Evolutionary conservation across 345 rosid species (phyloP).

Genomic region (Brassica juncea): DNA sequence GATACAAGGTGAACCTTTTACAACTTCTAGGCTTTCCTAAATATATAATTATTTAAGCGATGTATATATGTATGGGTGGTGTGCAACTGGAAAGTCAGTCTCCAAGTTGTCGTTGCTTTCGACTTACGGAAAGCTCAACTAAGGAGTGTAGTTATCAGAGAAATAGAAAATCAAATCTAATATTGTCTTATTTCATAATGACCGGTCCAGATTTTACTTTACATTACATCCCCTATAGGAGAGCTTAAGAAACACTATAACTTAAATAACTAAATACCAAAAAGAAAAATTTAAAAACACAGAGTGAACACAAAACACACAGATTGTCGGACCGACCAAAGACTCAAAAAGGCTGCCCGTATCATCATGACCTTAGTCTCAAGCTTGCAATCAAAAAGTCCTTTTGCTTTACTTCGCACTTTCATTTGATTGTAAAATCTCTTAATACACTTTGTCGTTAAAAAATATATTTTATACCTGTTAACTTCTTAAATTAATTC

Average conservation of each 20-base stretch:
- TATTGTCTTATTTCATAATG: constrained; percentile 12
- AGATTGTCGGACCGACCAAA: constrained; percentile 96
- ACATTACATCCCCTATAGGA: constrained; percentile 23
- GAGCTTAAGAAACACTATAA: constrained; percentile 28
- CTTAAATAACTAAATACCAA: too few relatives aligned
- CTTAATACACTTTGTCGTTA: too few relatives aligned
- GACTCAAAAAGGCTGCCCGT: constrained; percentile 57
- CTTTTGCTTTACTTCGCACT: constrained; percentile 35
- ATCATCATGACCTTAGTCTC: constrained; percentile 71
- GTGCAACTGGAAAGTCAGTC: constrained; percentile 32
- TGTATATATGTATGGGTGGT: constrained; percentile 3
- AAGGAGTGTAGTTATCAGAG: constrained; percentile 55
- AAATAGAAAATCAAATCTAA: background rate
- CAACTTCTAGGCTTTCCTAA: constrained; percentile 15
- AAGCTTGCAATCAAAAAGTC: constrained; percentile 46
- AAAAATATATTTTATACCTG: too few relatives aligned
- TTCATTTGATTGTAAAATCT: constrained; percentile 24
- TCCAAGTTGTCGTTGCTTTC: constrained; percentile 39
- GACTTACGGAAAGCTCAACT: constrained; percentile 50
- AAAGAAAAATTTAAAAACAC: constrained; percentile 4
- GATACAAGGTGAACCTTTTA: background rate
- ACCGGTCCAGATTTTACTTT: background rate
- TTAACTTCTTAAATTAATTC: too few relatives aligned
- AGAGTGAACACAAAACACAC: constrained; percentile 71
- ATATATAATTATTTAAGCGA: background rate